Conservation (phyloP, 2,329 filamentous ascomycete genomes). For the Trichoderma koningii region DNA sequence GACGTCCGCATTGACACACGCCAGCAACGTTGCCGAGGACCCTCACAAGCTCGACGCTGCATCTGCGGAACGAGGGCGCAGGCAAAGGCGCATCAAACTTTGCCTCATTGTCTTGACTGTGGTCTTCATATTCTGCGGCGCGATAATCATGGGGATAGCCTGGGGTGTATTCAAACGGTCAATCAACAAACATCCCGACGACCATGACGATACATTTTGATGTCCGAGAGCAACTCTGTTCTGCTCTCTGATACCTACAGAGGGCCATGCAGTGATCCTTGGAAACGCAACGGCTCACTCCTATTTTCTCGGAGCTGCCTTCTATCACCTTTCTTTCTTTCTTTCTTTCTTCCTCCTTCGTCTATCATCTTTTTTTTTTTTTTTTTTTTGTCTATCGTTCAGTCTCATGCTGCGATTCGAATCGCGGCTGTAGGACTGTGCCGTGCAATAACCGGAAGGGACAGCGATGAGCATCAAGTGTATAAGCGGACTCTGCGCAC, state of each 20-base stretch:
- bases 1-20: slow-evolving; percentile 27
- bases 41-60: slow-evolving; percentile 34
- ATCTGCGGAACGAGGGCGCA: slow-evolving; percentile 31
- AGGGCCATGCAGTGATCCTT: neutral
- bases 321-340: neutral
- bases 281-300: neutral
- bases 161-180: slow-evolving; percentile 34
- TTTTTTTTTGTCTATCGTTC: neutral
- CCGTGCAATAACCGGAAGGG: neutral
- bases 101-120: slow-evolving; percentile 32
- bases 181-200: slow-evolving; percentile 1
- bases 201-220: slow-evolving; percentile 1
- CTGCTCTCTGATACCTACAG: neutral
- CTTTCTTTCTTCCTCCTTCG: neutral
- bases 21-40: slow-evolving; percentile 14
- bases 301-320: neutral
- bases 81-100: slow-evolving; percentile 29
- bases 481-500: slow-evolving; percentile 6
- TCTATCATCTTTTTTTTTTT: neutral
- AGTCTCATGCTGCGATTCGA: neutral
- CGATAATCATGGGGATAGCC: slow-evolving; percentile 35
- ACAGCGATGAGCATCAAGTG: neutral
- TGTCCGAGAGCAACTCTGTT: neutral
- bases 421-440: neutral
- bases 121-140: slow-evolving; percentile 34